A percentile compares a stretch with the other conserved stretches of the same genome.
Conservation (phyloP, 345 rosid species). For the Geranium brycei region DNA sequence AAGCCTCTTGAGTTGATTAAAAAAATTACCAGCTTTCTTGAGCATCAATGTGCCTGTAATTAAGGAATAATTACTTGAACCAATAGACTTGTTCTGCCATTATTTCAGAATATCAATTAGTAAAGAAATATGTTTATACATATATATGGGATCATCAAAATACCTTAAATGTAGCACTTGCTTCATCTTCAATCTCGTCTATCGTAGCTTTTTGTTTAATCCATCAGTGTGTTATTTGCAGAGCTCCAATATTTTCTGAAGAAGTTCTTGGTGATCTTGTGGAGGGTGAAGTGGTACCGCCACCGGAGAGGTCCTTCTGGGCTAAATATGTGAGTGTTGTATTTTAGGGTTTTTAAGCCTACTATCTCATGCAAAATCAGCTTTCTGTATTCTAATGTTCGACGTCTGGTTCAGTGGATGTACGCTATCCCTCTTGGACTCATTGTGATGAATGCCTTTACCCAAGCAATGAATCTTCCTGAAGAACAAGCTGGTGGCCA, state of each 20-base stretch:
- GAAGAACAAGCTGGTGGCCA: conserved; percentile 63
- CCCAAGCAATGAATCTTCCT: conserved; percentile 87
- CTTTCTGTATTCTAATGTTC: neutral
- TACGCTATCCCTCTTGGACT: conserved; percentile 84
- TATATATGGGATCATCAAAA: too few relatives aligned
- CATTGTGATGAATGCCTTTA: conserved; percentile 74
- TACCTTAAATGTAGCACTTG: neutral
- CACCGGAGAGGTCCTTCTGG: conserved; percentile 87
- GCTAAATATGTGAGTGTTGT: conserved; percentile 76
- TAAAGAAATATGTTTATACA: too few relatives aligned
- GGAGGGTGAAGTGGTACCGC: conserved; percentile 48
- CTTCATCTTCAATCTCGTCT: neutral
- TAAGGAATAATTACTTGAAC: neutral
- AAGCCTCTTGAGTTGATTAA: neutral
- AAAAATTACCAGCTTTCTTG: neutral
- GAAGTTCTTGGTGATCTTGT: conserved; percentile 47
- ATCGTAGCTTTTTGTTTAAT: neutral
- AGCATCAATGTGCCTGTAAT: neutral
- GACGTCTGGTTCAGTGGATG: conserved; percentile 61
- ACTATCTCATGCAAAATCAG: neutral
- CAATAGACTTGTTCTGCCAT: neutral
- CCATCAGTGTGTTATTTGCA: conserved; percentile 13
- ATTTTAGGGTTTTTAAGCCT: neutral
- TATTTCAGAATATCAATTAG: too few relatives aligned
- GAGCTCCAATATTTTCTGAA: conserved; percentile 70